phyloP scores from a whole-genome alignment of 441 rosid genomes.

The Corymbia calophylla region DNA sequence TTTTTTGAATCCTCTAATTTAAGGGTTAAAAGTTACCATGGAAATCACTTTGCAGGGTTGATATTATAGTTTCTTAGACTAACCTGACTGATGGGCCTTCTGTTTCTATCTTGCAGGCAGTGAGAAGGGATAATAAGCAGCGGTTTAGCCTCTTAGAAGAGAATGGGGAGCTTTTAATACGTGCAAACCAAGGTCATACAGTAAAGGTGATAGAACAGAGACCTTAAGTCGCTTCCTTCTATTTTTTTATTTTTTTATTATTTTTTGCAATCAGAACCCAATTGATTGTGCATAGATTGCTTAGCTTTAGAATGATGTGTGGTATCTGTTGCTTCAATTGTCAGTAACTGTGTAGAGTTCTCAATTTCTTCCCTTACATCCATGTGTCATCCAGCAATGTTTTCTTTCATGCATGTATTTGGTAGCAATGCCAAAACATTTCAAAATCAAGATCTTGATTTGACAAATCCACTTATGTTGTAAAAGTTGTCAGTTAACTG shows the following conservation, averaged over 20 bases:
- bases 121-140: conserved; percentile 80
- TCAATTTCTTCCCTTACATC: not conserved
- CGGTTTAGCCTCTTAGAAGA: conserved; percentile 74
- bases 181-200: conserved; percentile 96
- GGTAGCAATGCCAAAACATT: not conserved
- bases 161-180: conserved; percentile 64
- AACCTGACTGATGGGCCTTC: not conserved
- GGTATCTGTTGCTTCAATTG: not conserved
- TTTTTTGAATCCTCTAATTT: not conserved
- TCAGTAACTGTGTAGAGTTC: not conserved
- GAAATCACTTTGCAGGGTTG: not conserved
- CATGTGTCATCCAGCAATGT: not conserved
- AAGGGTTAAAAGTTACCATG: not conserved
- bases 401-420: not conserved
- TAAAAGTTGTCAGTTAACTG: not conserved
- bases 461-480: not conserved
- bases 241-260: not conserved
- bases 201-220: conserved; percentile 35
- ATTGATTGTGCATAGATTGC: not conserved
- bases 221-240: not conserved
- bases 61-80: not conserved
- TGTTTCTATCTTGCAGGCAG: conserved; percentile 38
- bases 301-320: not conserved
- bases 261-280: not conserved
- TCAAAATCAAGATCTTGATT: not conserved